Conservation (phyloP, 2,329 filamentous ascomycete genomes). For the Chalaropsis ovoidea region DNA sequence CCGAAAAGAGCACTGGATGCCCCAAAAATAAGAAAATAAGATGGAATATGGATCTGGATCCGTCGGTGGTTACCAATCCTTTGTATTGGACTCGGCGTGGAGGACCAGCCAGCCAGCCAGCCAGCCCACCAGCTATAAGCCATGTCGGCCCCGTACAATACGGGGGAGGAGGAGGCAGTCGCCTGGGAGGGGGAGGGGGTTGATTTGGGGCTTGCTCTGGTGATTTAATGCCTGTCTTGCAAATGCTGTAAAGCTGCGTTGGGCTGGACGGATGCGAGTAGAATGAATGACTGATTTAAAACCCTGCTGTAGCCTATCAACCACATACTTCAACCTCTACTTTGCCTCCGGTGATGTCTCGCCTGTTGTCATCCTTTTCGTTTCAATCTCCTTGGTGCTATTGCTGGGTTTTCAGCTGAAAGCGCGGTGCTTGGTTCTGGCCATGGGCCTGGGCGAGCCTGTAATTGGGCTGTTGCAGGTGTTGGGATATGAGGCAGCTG, state of each 20-base stretch:
- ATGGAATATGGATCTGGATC: neutral
- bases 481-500: too few relatives aligned
- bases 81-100: neutral
- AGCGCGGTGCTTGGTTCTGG: too few relatives aligned
- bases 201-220: neutral
- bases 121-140: too few relatives aligned
- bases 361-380: neutral
- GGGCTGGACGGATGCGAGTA: neutral
- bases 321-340: neutral
- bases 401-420: neutral
- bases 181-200: neutral
- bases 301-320: neutral
- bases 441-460: too few relatives aligned
- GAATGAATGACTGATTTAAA: neutral
- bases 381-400: neutral
- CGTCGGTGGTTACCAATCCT: neutral
- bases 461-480: too few relatives aligned
- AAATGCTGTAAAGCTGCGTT: neutral
- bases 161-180: neutral
- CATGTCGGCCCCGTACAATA: neutral
- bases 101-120: neutral
- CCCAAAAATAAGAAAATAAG: neutral
- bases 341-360: constrained; percentile 9
- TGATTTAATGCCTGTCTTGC: constrained; percentile 6
- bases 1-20: neutral